Evolutionary conservation across 2,329 filamentous ascomycete species (phyloP).

Genomic region (Neofusicoccum umdonicola): DNA sequence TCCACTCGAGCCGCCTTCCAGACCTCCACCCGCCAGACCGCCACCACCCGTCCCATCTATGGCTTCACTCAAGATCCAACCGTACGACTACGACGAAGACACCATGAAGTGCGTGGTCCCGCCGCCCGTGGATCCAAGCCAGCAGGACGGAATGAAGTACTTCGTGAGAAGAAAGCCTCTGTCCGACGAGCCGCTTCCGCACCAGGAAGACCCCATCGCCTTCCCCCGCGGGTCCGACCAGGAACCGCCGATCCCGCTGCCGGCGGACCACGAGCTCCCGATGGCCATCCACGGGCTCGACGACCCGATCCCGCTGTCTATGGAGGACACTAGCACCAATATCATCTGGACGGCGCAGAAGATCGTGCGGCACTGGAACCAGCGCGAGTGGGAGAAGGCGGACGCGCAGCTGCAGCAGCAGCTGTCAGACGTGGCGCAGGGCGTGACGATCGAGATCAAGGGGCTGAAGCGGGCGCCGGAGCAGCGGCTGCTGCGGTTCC

Average conservation of each 20-base stretch:
- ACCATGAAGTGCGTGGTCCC: background rate
- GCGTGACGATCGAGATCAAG: constrained; percentile 22
- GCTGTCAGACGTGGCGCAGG: constrained; percentile 27
- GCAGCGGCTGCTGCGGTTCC: constrained; percentile 26
- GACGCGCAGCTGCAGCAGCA: constrained; percentile 26
- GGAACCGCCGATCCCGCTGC: background rate
- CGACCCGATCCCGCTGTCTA: background rate
- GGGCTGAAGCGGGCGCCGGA: constrained; percentile 26
- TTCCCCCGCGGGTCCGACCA: background rate
- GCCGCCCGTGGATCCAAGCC: constrained; percentile 5
- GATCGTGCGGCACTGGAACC: constrained; percentile 25
- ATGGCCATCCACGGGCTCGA: background rate
- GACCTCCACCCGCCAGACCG: background rate
- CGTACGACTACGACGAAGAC: background rate
- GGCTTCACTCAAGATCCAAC: background rate
- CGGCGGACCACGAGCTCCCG: background rate
- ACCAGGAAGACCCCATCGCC: background rate
- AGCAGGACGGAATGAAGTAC: constrained; percentile 9
- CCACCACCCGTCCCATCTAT: background rate
- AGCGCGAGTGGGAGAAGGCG: constrained; percentile 24
- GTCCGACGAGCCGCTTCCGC: background rate
- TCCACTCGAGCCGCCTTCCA: background rate
- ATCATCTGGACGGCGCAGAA: constrained; percentile 24
- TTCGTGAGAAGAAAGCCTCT: background rate
- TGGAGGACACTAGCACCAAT: constrained; percentile 15